Percentiles rank a stretch among this genome's conserved stretches.
These are phyloP conservation scores for Sphaerosporella brunnea DNA, from an alignment of 495 filamentous ascomycete genomes.

Conservation along the genomic window DNA sequence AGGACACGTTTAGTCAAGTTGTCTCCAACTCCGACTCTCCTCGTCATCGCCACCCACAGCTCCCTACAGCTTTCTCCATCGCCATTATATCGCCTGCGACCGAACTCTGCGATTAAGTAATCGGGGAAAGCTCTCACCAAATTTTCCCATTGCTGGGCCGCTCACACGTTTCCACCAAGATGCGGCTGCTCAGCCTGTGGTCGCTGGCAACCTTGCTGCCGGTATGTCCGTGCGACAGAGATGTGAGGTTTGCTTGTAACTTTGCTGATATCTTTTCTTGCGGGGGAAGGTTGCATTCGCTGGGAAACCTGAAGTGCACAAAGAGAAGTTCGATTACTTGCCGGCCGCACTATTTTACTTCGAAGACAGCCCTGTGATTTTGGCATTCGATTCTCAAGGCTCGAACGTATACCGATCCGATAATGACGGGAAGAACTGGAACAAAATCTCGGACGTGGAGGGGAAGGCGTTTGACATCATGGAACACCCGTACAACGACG, in stretches of 20 bases:
- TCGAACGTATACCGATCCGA: constrained; percentile 49
- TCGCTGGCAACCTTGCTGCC: background rate
- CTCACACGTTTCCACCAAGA: too few species aligned
- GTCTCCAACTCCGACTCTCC: too few species aligned
- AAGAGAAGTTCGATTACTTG: constrained; percentile 41
- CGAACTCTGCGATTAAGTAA: too few species aligned
- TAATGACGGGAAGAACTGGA: constrained; percentile 64
- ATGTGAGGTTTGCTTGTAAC: too few species aligned
- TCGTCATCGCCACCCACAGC: too few species aligned
- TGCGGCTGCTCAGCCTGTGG: background rate
- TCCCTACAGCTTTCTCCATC: too few species aligned
- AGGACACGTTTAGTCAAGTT: too few species aligned
- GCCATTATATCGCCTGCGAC: too few species aligned
- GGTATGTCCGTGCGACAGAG: background rate
- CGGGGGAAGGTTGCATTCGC: background rate
- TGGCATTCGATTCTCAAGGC: constrained; percentile 20
- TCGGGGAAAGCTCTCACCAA: too few species aligned
- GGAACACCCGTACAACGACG: constrained; percentile 58
- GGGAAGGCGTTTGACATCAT: constrained; percentile 41
- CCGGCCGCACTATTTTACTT: constrained; percentile 66
- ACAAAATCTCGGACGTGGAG: constrained; percentile 41
- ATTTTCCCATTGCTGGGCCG: too few species aligned
- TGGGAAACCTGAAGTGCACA: constrained; percentile 29
- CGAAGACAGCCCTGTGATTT: constrained; percentile 57
- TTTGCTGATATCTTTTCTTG: too few species aligned